Base-by-base conservation (phyloP, 164 flowering plant genomes). In the Piper betle region DNA sequence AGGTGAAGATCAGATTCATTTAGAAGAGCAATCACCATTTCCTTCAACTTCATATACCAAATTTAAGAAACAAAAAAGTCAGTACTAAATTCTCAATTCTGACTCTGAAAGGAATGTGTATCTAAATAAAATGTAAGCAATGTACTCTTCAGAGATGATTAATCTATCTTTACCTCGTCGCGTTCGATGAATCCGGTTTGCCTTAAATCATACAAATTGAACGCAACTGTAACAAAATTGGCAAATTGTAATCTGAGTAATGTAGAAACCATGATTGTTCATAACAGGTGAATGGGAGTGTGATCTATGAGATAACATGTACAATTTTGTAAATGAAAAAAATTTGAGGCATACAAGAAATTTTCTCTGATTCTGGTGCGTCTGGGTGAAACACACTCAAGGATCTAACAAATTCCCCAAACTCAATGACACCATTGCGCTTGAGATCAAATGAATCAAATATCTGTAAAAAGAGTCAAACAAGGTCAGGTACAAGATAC, bases 321-420 rank as follows among this genome's bases (percentile, higher is more conserved):
- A 46, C 50, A 12, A 46, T 1, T 2, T 46, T 10, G 15, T 15
- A 46, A 46, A 46, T 12, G 15, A 46, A 10, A 46, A n/a, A 46
- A 46, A 46, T 46, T 6, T 46, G 3, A 46, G 50, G 0, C 88
- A 74, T 79, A 89, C 97, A 89, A 46, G 74, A 55, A 42, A 81
- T 79, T 74, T 87, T 87, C 39, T 81, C 85, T 57, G 65, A 67
- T 25, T 74, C 70, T 11, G 88, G 78, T 33, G 92, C 84, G 72
- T 79, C 72, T 42, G 96, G 96, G 62, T 89, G 94, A 67, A 89
- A 89, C 17, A 89, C 78, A 33, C 82, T 78, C 56, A 87, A 60
- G 50, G 97, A 80, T 62, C 91, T 77, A 64, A 89, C 94, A 73
- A 89, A 89, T 66, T 89, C 97, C 19, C 90, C 97, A 74, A 85